Evolutionary conservation across 2,329 filamentous ascomycete species (phyloP), one percentile per base, ranked within the genome.

Genomic region (Huntiella bhutanensis): DNA sequence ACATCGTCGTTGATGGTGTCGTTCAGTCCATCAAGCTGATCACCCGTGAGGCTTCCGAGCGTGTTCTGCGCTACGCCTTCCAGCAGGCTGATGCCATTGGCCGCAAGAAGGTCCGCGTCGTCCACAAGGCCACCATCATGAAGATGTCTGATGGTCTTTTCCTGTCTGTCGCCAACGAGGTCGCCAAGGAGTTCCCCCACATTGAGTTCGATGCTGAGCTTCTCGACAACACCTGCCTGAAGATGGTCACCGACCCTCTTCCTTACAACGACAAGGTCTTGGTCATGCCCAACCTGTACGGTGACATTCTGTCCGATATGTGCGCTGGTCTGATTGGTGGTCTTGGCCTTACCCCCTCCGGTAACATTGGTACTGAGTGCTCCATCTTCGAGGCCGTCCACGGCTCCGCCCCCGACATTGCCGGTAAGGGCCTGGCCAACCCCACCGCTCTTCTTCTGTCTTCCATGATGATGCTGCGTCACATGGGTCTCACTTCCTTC

Each of bases 121-220:
- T 96, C 53, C 91, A 98, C 82, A 98, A 98, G 77, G 91, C 91
- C 64, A 96, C 91, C 61, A 98, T 98, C 71, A 98, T 98, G 91
- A 98, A 98, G 79, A 93, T 95, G 84, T 88, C 82, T 62, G 91
- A 98, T 64, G 91, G 91, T 69, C 83, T 98, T 52, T 98, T 98
- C 79, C 75, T 98, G 56, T 82, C 75, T 65, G 85, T 82, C 52
- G 91, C 81, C 56, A 71, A 78, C 55, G 75, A 91, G 52, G 77
- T 98, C 55, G 73, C 85, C 64, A 93, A 93, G 77, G 87, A 96
- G 62, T 98, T 83, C 76, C 91, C 91, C 53, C 72, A 79, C 57
- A 84, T 98, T 59, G 83, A 95, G 69, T 96, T 98, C 62, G 88
- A 96, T 61, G 84, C 84, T 57, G 91, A 98, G 75, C 77, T 98